phyloP scores from a whole-genome alignment of 352 stramenopile species.

The Pythium pyrilobum region DNA sequence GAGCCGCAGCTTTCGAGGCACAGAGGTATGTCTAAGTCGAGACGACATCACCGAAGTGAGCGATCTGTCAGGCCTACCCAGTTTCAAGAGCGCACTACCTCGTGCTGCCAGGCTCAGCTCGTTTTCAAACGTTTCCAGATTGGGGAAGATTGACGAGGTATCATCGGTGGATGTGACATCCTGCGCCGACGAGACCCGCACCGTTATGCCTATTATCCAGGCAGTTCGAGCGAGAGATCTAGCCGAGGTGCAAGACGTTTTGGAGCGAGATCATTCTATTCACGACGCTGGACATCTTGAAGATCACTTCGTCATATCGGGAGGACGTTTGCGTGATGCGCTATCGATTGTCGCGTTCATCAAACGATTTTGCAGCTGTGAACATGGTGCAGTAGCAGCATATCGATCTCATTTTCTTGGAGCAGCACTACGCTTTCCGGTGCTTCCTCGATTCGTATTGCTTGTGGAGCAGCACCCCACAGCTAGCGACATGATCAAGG shows the following conservation, averaged over 20 bases:
- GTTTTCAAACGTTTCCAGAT: slow-evolving; percentile 5
- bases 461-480: slow-evolving; percentile 16
- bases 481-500: slow-evolving; percentile 10
- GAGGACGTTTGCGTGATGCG: slow-evolving; percentile 12
- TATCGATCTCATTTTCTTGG: not conserved
- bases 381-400: no score
- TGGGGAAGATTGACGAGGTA: slow-evolving; percentile 11
- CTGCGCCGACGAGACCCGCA: not conserved
- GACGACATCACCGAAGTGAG: not conserved
- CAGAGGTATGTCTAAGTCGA: not conserved
- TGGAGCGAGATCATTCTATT: slow-evolving; percentile 11
- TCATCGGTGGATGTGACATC: not conserved
- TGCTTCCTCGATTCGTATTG: slow-evolving; percentile 15
- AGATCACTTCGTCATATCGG: slow-evolving; percentile 23
- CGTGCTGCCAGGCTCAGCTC: not conserved
- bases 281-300: slow-evolving; percentile 3
- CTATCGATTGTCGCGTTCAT: slow-evolving; percentile 16
- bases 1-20: slow-evolving; percentile 2
- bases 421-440: not conserved
- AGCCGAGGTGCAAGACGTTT: not conserved
- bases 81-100: no score
- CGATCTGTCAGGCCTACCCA: not conserved
- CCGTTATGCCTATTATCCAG: slow-evolving; percentile 1
- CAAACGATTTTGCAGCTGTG: slow-evolving; percentile 5
- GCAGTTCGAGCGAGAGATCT: no score